Evolutionary conservation across 805 yeast genomes (phyloP), one percentile per base, ranked within the genome.

Genomic region (Sugiyamaella valdiviana): DNA sequence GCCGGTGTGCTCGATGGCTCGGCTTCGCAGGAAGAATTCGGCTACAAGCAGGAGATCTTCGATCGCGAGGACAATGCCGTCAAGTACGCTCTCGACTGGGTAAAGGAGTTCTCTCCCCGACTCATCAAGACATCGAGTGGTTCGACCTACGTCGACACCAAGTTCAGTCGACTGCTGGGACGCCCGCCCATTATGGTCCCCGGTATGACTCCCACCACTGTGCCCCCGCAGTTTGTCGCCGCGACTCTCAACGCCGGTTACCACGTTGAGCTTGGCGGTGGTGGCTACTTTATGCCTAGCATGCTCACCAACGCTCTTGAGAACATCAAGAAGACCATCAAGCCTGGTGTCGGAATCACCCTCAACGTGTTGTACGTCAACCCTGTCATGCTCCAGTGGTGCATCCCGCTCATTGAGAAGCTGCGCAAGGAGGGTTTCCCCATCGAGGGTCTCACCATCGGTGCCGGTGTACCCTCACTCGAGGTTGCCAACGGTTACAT

Each of bases 191-290:
- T 93, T 58, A 83, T 95, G 83, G 93, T 93, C 58, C 96, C 99
- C 36, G 99, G 99, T 74, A 93, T 93, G 99, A 93, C 99, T 37
- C 99, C 99, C 65, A 80, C 95, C 39, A 93, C 99, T 26, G 97
- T 90, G 49, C 83, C 86, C 57, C 93, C 98, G 42, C 90, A 86
- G 54, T 90, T 93, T 61, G 95, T 93, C 50, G 84, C 95, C 53
- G 95, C 96, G 26, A 83, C 97, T 23, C 77, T 90, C 63, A 89
- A 90, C 65, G 89, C 98, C 44, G 99, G 99, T 54, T 93, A 90
- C 73, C 95, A 88, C 65, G 88, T 91, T 62, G 99, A 93, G 74
- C 77, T 93, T 63, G 99, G 95, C 44, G 99, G 99, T 69, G 99
- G 99, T 77, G 99, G 98, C 63, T 93, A 93, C 71, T 93, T 91